Percentiles rank a stretch among this genome's conserved stretches.
Conservation (phyloP, 805 yeast genomes). For the Candida tammaniensis region DNA sequence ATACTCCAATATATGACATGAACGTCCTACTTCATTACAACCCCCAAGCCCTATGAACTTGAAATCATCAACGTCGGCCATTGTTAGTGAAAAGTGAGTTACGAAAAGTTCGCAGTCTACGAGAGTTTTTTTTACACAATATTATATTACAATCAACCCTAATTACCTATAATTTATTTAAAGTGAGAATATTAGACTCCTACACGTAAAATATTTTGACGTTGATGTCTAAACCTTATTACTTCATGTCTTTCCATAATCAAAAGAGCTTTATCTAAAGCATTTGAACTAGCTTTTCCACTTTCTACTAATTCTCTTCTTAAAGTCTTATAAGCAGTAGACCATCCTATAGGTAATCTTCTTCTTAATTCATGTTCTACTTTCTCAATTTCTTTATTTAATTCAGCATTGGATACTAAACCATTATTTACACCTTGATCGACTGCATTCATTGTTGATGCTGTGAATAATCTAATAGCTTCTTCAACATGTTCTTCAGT, state of each 20-base stretch:
- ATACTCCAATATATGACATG: slow-evolving; percentile 89
- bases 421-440: slow-evolving; percentile 54
- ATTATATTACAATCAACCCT: background rate
- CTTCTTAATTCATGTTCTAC: slow-evolving; percentile 85
- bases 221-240: slow-evolving; percentile 84
- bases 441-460: slow-evolving; percentile 97
- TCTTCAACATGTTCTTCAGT: slow-evolving; percentile 89
- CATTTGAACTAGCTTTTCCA: slow-evolving; percentile 60
- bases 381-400: slow-evolving; percentile 67
- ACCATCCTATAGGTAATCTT: slow-evolving; percentile 95
- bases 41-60: slow-evolving; percentile 92
- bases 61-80: slow-evolving; percentile 36
- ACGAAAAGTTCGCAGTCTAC: background rate
- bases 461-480: slow-evolving; percentile 89
- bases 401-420: slow-evolving; percentile 50
- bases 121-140: background rate
- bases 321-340: slow-evolving; percentile 81
- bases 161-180: background rate
- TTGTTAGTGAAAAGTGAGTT: slow-evolving; percentile 4
- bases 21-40: slow-evolving; percentile 97
- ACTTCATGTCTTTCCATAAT: slow-evolving; percentile 83
- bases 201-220: slow-evolving; percentile 73
- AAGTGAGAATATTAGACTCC: slow-evolving; percentile 65
- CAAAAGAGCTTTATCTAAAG: slow-evolving; percentile 78
- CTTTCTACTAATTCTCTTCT: slow-evolving; percentile 77